A percentile compares a stretch with the other conserved stretches of the same genome.
Evolutionary conservation across 106 monocot species (phyloP).

Genomic region (Xerophyta viscosa): DNA sequence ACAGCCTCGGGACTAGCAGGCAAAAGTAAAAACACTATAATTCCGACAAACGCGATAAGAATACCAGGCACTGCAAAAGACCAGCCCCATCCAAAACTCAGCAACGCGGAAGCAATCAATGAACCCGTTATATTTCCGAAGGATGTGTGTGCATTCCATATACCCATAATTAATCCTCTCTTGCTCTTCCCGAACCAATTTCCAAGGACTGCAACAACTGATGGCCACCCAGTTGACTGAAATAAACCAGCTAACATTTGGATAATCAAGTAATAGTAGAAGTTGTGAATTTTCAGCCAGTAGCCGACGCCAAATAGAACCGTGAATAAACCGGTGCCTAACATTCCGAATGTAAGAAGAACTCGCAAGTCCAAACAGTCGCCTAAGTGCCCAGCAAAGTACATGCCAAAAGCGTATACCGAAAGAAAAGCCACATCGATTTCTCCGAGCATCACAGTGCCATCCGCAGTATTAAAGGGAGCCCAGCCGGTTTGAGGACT

Average conservation of each 20-base stretch:
- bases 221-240: slow-evolving; percentile 91
- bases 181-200: slow-evolving; percentile 97
- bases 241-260: slow-evolving; percentile 82
- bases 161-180: slow-evolving; percentile 93
- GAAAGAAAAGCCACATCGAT: slow-evolving; percentile 88
- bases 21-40: slow-evolving; percentile 67
- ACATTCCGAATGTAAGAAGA: slow-evolving; percentile 71
- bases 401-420: slow-evolving; percentile 80
- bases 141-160: slow-evolving; percentile 95
- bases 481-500: slow-evolving; percentile 51
- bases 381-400: slow-evolving; percentile 83
- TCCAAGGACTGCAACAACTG: slow-evolving; percentile 78
- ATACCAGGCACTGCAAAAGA: slow-evolving; percentile 75
- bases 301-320: slow-evolving; percentile 71
- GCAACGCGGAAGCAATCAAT: slow-evolving; percentile 59
- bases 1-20: slow-evolving; percentile 64
- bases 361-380: slow-evolving; percentile 71
- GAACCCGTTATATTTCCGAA: slow-evolving; percentile 83
- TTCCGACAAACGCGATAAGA: slow-evolving; percentile 47
- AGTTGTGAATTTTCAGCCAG: slow-evolving; percentile 78
- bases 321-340: slow-evolving; percentile 80
- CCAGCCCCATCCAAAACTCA: slow-evolving; percentile 92
- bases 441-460: slow-evolving; percentile 68
- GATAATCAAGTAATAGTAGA: slow-evolving; percentile 62
- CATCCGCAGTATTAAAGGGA: slow-evolving; percentile 52